Percentiles rank a stretch among this genome's conserved stretches.
These are phyloP conservation scores for Ambrosia artemisiifolia DNA, from an alignment of 129 eudicot species.

Conservation along the genomic window DNA sequence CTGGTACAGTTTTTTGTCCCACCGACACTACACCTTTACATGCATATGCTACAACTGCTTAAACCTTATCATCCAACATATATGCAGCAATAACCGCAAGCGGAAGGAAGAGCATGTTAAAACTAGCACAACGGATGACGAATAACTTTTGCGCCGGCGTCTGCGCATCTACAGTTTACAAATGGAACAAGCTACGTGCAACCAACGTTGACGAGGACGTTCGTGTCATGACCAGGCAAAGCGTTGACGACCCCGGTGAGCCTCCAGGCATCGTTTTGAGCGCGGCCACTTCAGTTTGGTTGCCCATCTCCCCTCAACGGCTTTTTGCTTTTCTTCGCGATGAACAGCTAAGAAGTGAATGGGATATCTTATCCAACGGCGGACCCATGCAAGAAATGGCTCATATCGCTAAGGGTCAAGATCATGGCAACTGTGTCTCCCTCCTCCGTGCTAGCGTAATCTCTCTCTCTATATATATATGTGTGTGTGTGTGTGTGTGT, in stretches of 20 bases:
- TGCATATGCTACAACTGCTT: background rate
- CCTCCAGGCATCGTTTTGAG: conserved; percentile 91
- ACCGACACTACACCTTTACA: background rate
- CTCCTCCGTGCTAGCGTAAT: conserved; percentile 95
- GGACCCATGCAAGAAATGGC: conserved; percentile 99
- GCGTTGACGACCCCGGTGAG: conserved; percentile 94
- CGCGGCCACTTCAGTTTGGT: conserved; percentile 97
- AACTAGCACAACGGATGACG: conserved; percentile 94
- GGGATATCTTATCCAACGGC: conserved; percentile 97
- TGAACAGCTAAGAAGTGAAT: conserved; percentile 83
- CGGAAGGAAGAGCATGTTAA: conserved; percentile 94
- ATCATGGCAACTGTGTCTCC: conserved; percentile 93
- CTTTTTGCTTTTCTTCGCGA: conserved; percentile 89
- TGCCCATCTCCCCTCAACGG: conserved; percentile 81
- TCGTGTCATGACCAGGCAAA: conserved; percentile 92
- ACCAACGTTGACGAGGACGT: conserved; percentile 78
- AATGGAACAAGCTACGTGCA: conserved; percentile 80
- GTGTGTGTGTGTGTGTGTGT: too few relatives aligned
- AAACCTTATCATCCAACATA: background rate
- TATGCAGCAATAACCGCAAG: conserved; percentile 63
- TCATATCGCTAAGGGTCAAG: conserved; percentile 93
- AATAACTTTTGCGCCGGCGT: conserved; percentile 95
- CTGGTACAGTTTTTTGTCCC: conserved; percentile 31
- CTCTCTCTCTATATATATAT: background rate
- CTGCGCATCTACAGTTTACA: conserved; percentile 84